These are phyloP conservation scores for Astrothelium macrocarpum DNA, from an alignment of 495 filamentous ascomycete genomes.

Conservation along the genomic window DNA sequence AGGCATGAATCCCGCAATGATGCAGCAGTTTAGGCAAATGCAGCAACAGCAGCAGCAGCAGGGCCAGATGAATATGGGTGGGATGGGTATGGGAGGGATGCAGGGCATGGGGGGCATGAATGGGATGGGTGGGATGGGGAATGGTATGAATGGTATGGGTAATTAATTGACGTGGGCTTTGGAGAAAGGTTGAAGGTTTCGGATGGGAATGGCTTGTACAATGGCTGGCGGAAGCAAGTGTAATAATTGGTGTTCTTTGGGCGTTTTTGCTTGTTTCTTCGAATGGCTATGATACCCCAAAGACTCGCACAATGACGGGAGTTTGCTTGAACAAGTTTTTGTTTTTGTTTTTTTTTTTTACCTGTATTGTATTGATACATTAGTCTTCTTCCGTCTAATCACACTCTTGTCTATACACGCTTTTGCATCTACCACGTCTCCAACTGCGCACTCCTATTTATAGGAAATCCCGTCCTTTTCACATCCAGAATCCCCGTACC, in stretches of 20 bases:
- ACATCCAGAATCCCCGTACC: not conserved
- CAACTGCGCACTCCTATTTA: not conserved
- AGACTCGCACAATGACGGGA: not conserved
- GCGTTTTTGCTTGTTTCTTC: too few species aligned
- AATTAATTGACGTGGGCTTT: not conserved
- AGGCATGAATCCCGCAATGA: not conserved
- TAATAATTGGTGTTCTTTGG: not conserved
- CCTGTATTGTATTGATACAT: too few species aligned
- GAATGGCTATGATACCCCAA: not conserved
- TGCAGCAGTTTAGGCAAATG: slow-evolving; percentile 11
- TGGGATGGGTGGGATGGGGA: not conserved
- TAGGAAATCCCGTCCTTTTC: not conserved
- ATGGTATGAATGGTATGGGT: not conserved
- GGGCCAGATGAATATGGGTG: not conserved
- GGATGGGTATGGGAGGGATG: slow-evolving; percentile 4
- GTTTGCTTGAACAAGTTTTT: not conserved
- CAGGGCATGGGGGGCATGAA: not conserved
- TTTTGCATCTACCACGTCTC: not conserved
- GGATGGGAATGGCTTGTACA: not conserved
- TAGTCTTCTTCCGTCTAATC: too few species aligned
- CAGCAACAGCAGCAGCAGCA: slow-evolving; percentile 12
- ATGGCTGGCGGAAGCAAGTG: too few species aligned
- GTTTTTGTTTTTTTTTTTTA: too few species aligned
- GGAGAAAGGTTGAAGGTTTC: not conserved
- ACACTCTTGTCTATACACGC: not conserved